Base-by-base conservation (phyloP, 2,329 filamentous ascomycete genomes). In the Penicillium sp. region DNA sequence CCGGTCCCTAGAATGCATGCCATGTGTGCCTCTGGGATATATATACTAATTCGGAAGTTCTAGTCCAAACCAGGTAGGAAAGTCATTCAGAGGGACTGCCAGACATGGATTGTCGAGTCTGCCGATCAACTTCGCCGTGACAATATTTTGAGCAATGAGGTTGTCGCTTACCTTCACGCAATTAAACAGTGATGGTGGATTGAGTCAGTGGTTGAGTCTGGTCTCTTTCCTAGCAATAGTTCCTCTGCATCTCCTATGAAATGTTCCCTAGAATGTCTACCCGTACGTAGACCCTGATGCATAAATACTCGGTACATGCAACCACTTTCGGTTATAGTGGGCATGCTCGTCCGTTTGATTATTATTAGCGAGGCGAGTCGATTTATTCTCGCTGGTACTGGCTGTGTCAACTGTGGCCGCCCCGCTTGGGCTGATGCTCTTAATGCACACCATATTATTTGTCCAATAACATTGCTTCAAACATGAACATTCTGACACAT, bases 21-120 rank as follows among this genome's bases (percentile, higher is more conserved):
- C 4, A 33, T 23, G 13, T 4, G 13, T 6, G 19, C 33, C 6
- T 33, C 25, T 17, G 3, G n/a, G 10, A 42, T 49, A 29, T 31
- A 9, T 25, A 13, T 12, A 9, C 43, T 54, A 23, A 54, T 48
- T 6, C 13, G 23, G 23, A 17, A n/a, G 12, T 49, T n/a, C 8
- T 39, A 45, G 56, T 5, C n/a, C 29, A 33, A 43, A 27, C n/a
- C 8, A 27, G 35, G 56, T 8, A 59, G 49, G 36, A 72, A 58
- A 55, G 51, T 74, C 39, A 59, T 35, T n/a, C 70, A 72, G 42
- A 68, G 64, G 33, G 61, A 75, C 42, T 76, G 73, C 49, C 71
- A 76, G 62, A 74, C 71, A 12, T 76, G 73, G 73, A 69, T 74
- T 49, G 63, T 74, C 6, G 71, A 75, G 54, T 70, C 71, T 6